Evolutionary conservation across 306 rosid genomes (phyloP).

Genomic region (Ormosia semicastrata): DNA sequence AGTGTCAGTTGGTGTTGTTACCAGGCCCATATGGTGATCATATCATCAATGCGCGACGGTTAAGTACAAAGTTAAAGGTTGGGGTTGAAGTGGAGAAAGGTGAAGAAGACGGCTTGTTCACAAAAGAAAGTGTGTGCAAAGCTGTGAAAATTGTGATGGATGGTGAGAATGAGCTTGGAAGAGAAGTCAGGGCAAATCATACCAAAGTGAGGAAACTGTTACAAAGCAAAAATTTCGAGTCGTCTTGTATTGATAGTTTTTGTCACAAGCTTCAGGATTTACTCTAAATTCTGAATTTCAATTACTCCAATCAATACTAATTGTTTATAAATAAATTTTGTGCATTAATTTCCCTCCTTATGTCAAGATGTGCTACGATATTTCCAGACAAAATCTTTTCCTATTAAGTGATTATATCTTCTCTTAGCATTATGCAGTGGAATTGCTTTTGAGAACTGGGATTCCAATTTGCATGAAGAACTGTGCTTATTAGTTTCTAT

Average conservation of each 20-base stretch:
- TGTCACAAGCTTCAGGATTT: slow-evolving; percentile 13
- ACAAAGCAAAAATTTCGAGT: background rate
- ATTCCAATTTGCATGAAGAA: no score
- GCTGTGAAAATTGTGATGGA: slow-evolving; percentile 52
- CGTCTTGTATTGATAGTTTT: slow-evolving; percentile 16
- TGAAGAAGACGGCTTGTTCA: slow-evolving; percentile 56
- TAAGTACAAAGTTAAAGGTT: slow-evolving; percentile 29
- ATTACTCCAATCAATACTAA: background rate
- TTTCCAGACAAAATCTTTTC: no score
- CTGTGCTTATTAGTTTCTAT: no score
- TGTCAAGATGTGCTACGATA: no score
- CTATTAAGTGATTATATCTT: no score
- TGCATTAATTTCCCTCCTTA: no score
- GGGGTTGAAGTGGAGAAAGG: slow-evolving; percentile 63
- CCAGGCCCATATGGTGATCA: slow-evolving; percentile 44
- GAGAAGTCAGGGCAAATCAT: slow-evolving; percentile 38
- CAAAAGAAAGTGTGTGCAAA: slow-evolving; percentile 38
- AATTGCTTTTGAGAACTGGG: no score
- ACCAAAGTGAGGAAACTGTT: slow-evolving; percentile 35
- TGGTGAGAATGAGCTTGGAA: slow-evolving; percentile 38
- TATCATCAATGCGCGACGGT: slow-evolving; percentile 28
- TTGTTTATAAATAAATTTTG: no score
- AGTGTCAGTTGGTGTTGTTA: slow-evolving; percentile 50
- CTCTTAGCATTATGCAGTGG: no score
- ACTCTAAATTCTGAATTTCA: background rate